Base-by-base conservation (phyloP, 768 basidiomycete species). In the Suillus spraguei region DNA sequence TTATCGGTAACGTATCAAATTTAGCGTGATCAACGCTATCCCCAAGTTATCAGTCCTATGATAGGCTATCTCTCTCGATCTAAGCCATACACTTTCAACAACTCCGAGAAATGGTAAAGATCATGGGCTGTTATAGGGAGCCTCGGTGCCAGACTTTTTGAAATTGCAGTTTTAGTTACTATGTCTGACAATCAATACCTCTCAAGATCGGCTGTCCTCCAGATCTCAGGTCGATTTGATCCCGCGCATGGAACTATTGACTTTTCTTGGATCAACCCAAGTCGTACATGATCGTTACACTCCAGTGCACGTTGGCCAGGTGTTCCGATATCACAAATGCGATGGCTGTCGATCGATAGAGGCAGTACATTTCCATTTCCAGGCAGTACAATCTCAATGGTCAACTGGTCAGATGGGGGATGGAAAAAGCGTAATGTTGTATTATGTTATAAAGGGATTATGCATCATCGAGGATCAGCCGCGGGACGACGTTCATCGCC, bases 401-500 rank as follows among this genome's bases (percentile, higher is more conserved):
- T 54, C 35, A 55, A 28, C 28, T 28, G 28, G 28, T 28, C 28
- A 28, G 35, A 22, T 36, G 53, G 16, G 10, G 13, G 33, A 36
- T 36, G 53, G n/a, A 36, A 10, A 17, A 50, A 32, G 7, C 46
- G 22, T 22, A 28, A 7, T n/a, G 20, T 35, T 36, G 35, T 55
- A 36, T 38, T 7, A 56, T 39, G 38, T 58, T 20, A 39, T 58
- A 58, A 24, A 58, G 14, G 35, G n/a, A 4, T 58, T 39, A 82
- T 41, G 89, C 91, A 76, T 95, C 94, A 70, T 92, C 94, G 61
- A 97, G 82, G 60, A 95, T 82, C 55, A 97, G 80, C 39, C 94
- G 90, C 58, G 95, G 95, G 20, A 97, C 90, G 52, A 97, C 89
- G 72, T 97, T 97, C 95, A 97, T 97, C 11, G 94, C 95, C 93